Evolutionary conservation across 2,329 filamentous ascomycete genomes (phyloP).

Genomic region (Talaromyces sp.): DNA sequence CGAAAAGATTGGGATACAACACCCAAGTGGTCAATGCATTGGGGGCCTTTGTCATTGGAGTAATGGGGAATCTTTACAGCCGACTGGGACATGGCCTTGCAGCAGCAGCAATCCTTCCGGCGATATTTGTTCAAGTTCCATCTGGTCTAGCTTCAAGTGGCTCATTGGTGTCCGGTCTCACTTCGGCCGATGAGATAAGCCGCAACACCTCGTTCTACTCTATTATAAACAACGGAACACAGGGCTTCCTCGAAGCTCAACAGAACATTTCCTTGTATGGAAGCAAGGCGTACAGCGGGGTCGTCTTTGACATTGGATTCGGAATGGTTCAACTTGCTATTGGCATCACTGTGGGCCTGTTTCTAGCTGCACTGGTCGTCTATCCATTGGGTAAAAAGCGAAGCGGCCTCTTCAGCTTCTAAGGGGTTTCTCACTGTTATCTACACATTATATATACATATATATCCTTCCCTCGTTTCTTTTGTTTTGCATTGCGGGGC

Average conservation of each 20-base stretch:
- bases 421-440: constrained; percentile 5
- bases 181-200: constrained; percentile 53
- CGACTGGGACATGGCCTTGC: constrained; percentile 71
- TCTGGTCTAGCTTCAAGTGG: constrained; percentile 58
- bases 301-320: constrained; percentile 44
- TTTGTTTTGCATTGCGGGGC: not conserved
- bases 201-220: constrained; percentile 27
- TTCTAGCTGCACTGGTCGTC: constrained; percentile 45
- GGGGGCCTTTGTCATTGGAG: constrained; percentile 73
- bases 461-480: not conserved
- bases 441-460: constrained; percentile 1
- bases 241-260: constrained; percentile 27
- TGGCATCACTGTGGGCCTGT: constrained; percentile 47
- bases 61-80: constrained; percentile 76
- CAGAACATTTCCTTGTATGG: constrained; percentile 19
- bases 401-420: constrained; percentile 47
- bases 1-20: constrained; percentile 63
- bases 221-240: constrained; percentile 42
- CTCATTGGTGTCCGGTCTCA: constrained; percentile 55
- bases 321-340: constrained; percentile 48
- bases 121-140: constrained; percentile 71
- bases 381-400: constrained; percentile 47
- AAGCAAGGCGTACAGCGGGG: constrained; percentile 18
- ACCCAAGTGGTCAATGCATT: constrained; percentile 74
- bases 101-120: constrained; percentile 80